These are phyloP conservation scores for Aeschynomene evenia DNA, from an alignment of 306 rosid genomes.

Conservation along the genomic window DNA sequence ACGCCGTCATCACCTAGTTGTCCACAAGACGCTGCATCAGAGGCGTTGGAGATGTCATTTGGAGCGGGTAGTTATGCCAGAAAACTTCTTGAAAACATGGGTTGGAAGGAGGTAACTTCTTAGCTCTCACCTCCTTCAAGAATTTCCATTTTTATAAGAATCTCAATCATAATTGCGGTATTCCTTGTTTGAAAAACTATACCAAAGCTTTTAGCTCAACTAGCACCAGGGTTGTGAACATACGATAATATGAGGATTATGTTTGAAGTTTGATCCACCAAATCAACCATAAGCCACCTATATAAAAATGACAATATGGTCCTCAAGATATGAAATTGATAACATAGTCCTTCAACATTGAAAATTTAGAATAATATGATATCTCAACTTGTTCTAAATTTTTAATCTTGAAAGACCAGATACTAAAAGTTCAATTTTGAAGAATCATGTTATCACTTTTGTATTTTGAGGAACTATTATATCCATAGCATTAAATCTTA, in stretches of 20 bases:
- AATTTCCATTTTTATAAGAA: not conserved
- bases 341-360: too few species aligned
- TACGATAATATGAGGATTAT: not conserved
- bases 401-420: too few species aligned
- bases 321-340: too few species aligned
- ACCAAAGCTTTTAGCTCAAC: not conserved
- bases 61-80: constrained; percentile 81
- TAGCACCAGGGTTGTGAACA: not conserved
- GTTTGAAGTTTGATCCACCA: not conserved
- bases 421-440: too few species aligned
- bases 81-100: constrained; percentile 68
- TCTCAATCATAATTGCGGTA: not conserved
- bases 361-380: too few species aligned
- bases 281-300: not conserved
- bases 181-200: not conserved
- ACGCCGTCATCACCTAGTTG: constrained; percentile 36
- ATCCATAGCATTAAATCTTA: too few species aligned
- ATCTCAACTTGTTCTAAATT: too few species aligned
- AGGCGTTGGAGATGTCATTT: constrained; percentile 77
- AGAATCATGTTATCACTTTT: too few species aligned
- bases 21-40: constrained; percentile 59
- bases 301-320: not conserved
- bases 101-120: constrained; percentile 90
- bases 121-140: not conserved
- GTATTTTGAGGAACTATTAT: too few species aligned